A percentile compares a stretch with the other conserved stretches of the same genome.
Conservation (phyloP, 345 rosid genomes). For the Salix exigua region DNA sequence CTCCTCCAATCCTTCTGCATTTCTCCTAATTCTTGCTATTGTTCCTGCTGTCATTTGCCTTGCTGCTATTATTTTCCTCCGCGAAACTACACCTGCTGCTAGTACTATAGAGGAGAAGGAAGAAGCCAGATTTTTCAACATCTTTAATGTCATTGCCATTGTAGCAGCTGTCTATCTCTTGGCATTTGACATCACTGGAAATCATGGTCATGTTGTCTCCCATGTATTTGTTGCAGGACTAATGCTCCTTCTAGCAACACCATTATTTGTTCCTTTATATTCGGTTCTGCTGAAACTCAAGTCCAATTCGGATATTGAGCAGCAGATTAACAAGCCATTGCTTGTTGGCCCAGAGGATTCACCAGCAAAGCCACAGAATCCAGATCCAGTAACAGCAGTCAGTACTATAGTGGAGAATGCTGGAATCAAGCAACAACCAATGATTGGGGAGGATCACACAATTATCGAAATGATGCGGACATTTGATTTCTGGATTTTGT, state of each 20-base stretch:
- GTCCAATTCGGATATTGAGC: conserved; percentile 32
- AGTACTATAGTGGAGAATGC: conserved; percentile 8
- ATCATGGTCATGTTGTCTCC: conserved; percentile 35
- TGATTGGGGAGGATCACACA: conserved; percentile 51
- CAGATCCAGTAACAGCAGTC: conserved; percentile 3
- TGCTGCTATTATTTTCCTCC: conserved; percentile 46
- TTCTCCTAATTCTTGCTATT: conserved; percentile 49
- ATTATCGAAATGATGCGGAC: conserved; percentile 38
- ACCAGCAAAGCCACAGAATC: conserved; percentile 7
- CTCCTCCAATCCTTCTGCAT: conserved; percentile 39
- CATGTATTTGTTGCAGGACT: conserved; percentile 43
- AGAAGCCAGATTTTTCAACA: conserved; percentile 36
- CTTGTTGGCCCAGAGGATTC: conserved; percentile 15
- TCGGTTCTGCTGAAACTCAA: conserved; percentile 9
- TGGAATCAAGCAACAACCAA: conserved; percentile 25
- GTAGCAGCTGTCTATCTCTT: conserved; percentile 45
- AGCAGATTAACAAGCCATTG: conserved; percentile 37
- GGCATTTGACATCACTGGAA: conserved; percentile 47
- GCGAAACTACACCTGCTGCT: conserved; percentile 29
- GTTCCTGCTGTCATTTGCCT: conserved; percentile 51
- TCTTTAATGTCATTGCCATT: conserved; percentile 47
- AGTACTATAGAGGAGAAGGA: conserved; percentile 22
- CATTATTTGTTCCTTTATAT: conserved; percentile 45
- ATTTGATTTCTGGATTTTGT: conserved; percentile 56
- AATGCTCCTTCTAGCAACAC: conserved; percentile 38